These are phyloP conservation scores for Strobilomyces echinocephalus DNA, from an alignment of 768 basidiomycete genomes.

Conservation along the genomic window DNA sequence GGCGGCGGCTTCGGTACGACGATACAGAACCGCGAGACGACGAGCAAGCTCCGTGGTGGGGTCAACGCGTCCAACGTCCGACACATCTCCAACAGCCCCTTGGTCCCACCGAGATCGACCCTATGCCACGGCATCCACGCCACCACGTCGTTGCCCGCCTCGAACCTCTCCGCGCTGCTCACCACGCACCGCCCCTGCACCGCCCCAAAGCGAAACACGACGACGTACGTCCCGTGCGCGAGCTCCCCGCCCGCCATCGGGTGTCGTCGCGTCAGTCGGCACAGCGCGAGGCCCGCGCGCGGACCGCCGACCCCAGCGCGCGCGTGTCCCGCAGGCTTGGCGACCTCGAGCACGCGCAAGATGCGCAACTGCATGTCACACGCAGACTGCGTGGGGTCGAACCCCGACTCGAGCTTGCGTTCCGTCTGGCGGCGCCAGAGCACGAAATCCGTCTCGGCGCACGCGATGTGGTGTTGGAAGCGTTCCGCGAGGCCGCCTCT, in stretches of 20 bases:
- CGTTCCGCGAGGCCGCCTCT: conserved; percentile 58
- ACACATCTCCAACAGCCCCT: conserved; percentile 17
- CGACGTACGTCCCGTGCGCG: conserved; percentile 28
- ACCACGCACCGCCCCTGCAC: conserved; percentile 23
- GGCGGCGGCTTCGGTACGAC: conserved; percentile 2
- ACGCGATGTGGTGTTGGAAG: conserved; percentile 40
- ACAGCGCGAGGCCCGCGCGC: conserved; percentile 40
- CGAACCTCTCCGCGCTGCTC: conserved; percentile 36
- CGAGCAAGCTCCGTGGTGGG: conserved; percentile 27
- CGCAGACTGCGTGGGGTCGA: conserved; percentile 18
- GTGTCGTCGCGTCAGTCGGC: conserved; percentile 30
- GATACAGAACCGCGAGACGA: conserved; percentile 28
- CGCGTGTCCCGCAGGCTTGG: conserved; percentile 27
- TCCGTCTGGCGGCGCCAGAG: conserved; percentile 53
- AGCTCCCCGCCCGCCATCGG: conserved; percentile 16
- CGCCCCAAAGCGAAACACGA: conserved; percentile 36
- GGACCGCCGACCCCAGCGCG: conserved; percentile 19
- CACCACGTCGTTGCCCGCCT: conserved; percentile 37
- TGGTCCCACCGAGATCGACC: conserved; percentile 23
- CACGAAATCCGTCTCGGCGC: conserved; percentile 40
- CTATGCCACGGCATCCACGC: conserved; percentile 53
- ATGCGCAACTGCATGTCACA: conserved; percentile 44
- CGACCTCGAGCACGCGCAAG: conserved; percentile 37
- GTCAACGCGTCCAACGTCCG: conserved; percentile 24
- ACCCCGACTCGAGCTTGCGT: conserved; percentile 29